Conservation (phyloP, 148 eudicot genomes). For the Rhododendron ferrugineum region DNA sequence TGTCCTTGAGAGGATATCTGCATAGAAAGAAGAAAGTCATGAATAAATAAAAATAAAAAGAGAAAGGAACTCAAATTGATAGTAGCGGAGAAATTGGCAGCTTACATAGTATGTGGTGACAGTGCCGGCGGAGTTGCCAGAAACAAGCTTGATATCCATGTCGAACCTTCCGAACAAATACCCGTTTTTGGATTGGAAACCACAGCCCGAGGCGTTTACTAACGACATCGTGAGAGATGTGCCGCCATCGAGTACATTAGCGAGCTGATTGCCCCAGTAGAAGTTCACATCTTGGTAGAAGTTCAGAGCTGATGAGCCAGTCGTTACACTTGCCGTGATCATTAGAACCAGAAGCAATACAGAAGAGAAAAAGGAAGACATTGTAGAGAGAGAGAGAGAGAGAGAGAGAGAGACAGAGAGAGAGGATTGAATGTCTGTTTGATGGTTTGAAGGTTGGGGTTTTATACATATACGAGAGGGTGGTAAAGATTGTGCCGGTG, state of each 20-base stretch:
- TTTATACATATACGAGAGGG: neutral
- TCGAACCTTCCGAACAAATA: constrained; percentile 1
- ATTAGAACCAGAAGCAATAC: neutral
- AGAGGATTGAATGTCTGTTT: neutral
- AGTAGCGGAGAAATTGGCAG: neutral
- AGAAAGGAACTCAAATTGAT: neutral
- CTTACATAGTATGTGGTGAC: constrained; percentile 3
- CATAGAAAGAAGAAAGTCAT: neutral
- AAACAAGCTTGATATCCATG: neutral
- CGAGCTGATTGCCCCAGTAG: neutral
- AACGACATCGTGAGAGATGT: neutral
- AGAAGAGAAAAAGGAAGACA: neutral
- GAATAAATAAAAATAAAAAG: neutral
- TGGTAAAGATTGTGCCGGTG: neutral
- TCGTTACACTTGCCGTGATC: neutral
- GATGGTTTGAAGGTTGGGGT: neutral
- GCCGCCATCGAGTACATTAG: neutral
- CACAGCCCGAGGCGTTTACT: neutral
- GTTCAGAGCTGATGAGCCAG: neutral
- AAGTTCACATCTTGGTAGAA: neutral
- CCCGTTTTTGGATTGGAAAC: neutral
- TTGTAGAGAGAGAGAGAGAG: neutral
- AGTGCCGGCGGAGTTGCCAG: neutral
- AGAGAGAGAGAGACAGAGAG: neutral
- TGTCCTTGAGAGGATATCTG: constrained; percentile 9